Conservation (phyloP, 352 stramenopile genomes). For the Globisporangium paddicum region DNA sequence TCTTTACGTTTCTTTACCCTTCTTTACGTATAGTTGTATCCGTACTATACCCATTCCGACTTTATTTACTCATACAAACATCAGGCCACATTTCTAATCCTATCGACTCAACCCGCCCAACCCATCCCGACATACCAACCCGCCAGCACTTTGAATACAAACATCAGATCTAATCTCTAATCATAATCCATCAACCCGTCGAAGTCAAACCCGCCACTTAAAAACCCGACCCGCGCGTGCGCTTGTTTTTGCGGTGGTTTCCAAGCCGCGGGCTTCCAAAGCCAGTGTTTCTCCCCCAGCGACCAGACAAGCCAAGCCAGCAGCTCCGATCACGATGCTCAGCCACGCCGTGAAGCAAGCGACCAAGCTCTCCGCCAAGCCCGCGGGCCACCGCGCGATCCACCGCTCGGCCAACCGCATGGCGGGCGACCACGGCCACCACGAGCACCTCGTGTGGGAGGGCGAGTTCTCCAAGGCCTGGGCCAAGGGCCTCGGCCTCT, state of each 20-base stretch:
- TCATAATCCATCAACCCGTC: no score
- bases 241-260: slow-evolving; percentile 1
- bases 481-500: slow-evolving; percentile 46
- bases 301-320: neutral
- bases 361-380: slow-evolving; percentile 43
- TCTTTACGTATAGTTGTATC: no score
- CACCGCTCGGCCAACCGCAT: slow-evolving; percentile 73
- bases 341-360: slow-evolving; percentile 69
- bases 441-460: slow-evolving; percentile 85
- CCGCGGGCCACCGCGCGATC: slow-evolving; percentile 58
- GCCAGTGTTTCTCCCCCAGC: slow-evolving; percentile 16
- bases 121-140: neutral
- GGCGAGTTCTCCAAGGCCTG: slow-evolving; percentile 74
- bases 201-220: no score
- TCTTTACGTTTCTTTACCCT: slow-evolving; percentile 22
- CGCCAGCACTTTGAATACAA: no score
- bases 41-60: slow-evolving; percentile 19
- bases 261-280: neutral
- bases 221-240: neutral
- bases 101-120: no score
- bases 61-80: slow-evolving; percentile 2
- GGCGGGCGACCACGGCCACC: slow-evolving; percentile 69
- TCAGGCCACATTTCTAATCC: no score
- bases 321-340: slow-evolving; percentile 25
- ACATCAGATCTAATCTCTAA: no score